Percentiles rank a stretch among this genome's conserved stretches.
Conservation (phyloP, 2,329 filamentous ascomycete species). For the Neospermospora avenae region DNA sequence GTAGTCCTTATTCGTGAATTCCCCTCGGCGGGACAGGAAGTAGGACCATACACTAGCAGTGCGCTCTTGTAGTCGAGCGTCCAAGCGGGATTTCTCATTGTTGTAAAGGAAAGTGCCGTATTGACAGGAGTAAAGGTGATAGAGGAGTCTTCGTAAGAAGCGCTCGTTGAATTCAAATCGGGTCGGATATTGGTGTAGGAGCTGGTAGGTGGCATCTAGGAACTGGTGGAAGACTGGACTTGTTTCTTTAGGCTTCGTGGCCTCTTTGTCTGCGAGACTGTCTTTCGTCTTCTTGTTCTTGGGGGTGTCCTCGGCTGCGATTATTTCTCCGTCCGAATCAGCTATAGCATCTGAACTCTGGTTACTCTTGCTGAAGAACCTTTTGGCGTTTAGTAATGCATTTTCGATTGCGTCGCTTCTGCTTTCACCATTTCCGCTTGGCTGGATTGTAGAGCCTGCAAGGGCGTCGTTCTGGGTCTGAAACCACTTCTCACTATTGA, state of each 20-base stretch:
- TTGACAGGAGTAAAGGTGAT: conserved; percentile 93
- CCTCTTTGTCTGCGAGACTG: conserved; percentile 54
- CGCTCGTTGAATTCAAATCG: conserved; percentile 97
- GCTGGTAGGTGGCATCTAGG: conserved; percentile 88
- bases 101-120: conserved; percentile 97
- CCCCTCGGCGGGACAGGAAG: conserved; percentile 74
- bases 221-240: conserved; percentile 98
- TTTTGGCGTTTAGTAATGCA: conserved; percentile 77
- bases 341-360: conserved; percentile 59
- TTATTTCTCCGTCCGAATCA: conserved; percentile 48
- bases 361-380: conserved; percentile 82
- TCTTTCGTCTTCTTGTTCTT: conserved; percentile 39
- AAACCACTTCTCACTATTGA: conserved; percentile 95
- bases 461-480: conserved; percentile 76
- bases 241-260: conserved; percentile 83
- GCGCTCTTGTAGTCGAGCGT: conserved; percentile 63
- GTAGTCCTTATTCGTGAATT: conserved; percentile 82
- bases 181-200: conserved; percentile 78
- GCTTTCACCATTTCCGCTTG: conserved; percentile 49
- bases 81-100: conserved; percentile 81
- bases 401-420: conserved; percentile 77
- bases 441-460: conserved; percentile 60
- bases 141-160: conserved; percentile 82
- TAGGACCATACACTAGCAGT: conserved; percentile 95
- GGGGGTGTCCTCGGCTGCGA: conserved; percentile 30